A percentile compares a stretch with the other conserved stretches of the same genome.
Evolutionary conservation across 768 basidiomycete genomes (phyloP).

Genomic region (Boletus bicolor): DNA sequence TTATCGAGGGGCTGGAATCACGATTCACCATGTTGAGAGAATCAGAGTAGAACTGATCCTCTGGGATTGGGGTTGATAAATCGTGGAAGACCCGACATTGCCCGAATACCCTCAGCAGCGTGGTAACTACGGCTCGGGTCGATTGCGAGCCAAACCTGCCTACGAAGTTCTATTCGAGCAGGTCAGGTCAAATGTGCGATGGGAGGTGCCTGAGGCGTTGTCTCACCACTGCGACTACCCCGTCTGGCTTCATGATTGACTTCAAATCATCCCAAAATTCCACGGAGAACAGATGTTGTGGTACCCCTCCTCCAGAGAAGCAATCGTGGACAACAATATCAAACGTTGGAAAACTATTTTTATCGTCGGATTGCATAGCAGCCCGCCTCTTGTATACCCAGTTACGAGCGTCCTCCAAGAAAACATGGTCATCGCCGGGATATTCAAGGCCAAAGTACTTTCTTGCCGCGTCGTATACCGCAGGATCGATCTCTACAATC

Average conservation of each 20-base stretch:
- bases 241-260: conserved; percentile 60
- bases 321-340: conserved; percentile 87
- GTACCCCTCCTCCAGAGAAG: conserved; percentile 92
- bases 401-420: conserved; percentile 71
- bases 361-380: conserved; percentile 22
- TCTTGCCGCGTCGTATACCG: conserved; percentile 80
- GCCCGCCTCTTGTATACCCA: conserved; percentile 54
- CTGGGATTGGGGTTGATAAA: conserved; percentile 40
- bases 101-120: conserved; percentile 66
- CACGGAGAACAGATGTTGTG: conserved; percentile 75
- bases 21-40: conserved; percentile 72
- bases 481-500: conserved; percentile 91
- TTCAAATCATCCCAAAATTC: conserved; percentile 82
- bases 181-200: background rate
- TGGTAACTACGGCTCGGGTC: conserved; percentile 63
- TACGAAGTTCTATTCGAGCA: conserved; percentile 67
- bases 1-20: background rate
- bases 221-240: conserved; percentile 78
- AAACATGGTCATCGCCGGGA: conserved; percentile 55
- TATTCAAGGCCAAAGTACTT: conserved; percentile 77
- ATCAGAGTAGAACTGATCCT: conserved; percentile 47
- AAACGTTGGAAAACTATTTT: conserved; percentile 33
- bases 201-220: background rate
- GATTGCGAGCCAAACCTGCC: conserved; percentile 64
- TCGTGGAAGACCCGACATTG: conserved; percentile 87